Conservation (phyloP, 2,329 filamentous ascomycete species). For the Escovopsis sp. region DNA sequence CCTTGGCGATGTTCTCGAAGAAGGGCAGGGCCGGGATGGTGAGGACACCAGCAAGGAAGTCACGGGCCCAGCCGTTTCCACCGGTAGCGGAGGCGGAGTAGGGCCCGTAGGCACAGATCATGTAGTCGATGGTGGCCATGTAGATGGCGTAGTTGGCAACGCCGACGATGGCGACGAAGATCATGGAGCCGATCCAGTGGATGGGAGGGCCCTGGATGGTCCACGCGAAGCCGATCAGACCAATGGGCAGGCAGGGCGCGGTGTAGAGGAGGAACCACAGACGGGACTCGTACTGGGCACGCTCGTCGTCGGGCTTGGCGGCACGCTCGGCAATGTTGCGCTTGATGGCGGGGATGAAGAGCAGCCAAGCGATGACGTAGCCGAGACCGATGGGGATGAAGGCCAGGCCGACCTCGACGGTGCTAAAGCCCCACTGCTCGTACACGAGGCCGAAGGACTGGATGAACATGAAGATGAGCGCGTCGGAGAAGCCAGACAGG, state of each 20-base stretch:
- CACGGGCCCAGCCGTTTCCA: slow-evolving; percentile 59
- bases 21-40: slow-evolving; percentile 53
- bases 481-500: slow-evolving; percentile 57
- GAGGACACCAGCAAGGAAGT: slow-evolving; percentile 57
- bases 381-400: slow-evolving; percentile 54
- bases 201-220: slow-evolving; percentile 46
- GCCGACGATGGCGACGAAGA: slow-evolving; percentile 50
- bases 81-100: slow-evolving; percentile 63
- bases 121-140: slow-evolving; percentile 66
- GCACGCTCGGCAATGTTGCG: slow-evolving; percentile 35
- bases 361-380: slow-evolving; percentile 45
- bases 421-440: slow-evolving; percentile 47
- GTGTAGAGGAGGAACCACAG: slow-evolving; percentile 50
- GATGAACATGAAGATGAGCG: slow-evolving; percentile 65
- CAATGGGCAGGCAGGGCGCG: slow-evolving; percentile 45
- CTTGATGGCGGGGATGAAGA: slow-evolving; percentile 42
- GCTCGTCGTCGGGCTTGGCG: slow-evolving; percentile 35
- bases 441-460: slow-evolving; percentile 57
- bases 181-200: slow-evolving; percentile 53
- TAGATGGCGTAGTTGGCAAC: slow-evolving; percentile 63
- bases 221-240: slow-evolving; percentile 56
- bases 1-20: slow-evolving; percentile 38
- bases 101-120: slow-evolving; percentile 57
- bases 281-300: slow-evolving; percentile 53
- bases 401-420: slow-evolving; percentile 39